Evolutionary conservation across 805 yeast genomes (phyloP).

Genomic region (Candida chauliodis): DNA sequence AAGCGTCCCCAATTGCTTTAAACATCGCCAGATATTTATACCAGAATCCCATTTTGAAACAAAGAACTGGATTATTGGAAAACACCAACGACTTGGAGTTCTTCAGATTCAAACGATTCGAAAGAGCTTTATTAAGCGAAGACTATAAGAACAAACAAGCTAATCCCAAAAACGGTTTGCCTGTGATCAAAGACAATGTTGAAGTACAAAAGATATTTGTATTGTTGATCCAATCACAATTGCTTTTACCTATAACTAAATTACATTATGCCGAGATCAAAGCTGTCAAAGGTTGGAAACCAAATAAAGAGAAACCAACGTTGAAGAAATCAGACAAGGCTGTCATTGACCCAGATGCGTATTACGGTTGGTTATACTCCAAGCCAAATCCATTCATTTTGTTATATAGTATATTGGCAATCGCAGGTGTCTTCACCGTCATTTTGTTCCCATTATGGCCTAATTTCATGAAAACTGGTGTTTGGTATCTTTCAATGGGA

Average conservation of each 20-base stretch:
- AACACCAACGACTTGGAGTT: conserved; percentile 70
- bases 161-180: conserved; percentile 42
- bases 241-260: conserved; percentile 74
- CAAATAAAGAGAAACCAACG: conserved; percentile 63
- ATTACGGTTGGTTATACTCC: conserved; percentile 80
- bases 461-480: conserved; percentile 77
- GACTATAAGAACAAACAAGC: conserved; percentile 58
- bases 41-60: conserved; percentile 63
- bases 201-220: conserved; percentile 64
- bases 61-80: conserved; percentile 75
- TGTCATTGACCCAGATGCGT: conserved; percentile 57
- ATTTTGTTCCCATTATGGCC: conserved; percentile 97
- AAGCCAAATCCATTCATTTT: conserved; percentile 66
- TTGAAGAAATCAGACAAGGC: conserved; percentile 56
- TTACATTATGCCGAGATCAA: conserved; percentile 66
- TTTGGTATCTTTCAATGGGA: conserved; percentile 83
- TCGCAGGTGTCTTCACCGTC: conserved; percentile 59
- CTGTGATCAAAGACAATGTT: conserved; percentile 43
- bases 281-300: conserved; percentile 52
- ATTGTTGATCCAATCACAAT: conserved; percentile 63
- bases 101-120: conserved; percentile 81
- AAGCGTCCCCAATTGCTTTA: conserved; percentile 49
- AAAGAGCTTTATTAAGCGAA: conserved; percentile 70
- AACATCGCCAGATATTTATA: conserved; percentile 73
- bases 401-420: conserved; percentile 60